A percentile compares a stretch with the other conserved stretches of the same genome.
Evolutionary conservation across 2,329 filamentous ascomycete species (phyloP).

Genomic region (Trichoderma koningii): DNA sequence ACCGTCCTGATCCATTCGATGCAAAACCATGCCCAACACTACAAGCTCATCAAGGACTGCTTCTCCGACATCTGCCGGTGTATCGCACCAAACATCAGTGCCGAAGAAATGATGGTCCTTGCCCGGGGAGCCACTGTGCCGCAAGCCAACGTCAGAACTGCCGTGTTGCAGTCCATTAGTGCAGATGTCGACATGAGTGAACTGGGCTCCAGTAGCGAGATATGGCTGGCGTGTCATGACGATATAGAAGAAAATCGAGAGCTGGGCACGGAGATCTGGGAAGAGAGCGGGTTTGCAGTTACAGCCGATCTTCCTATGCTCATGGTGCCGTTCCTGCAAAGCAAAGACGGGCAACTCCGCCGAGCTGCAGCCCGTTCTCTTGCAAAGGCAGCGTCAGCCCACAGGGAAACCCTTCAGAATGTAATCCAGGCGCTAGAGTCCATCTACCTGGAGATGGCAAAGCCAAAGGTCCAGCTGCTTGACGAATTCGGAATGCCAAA

Average conservation of each 20-base stretch:
- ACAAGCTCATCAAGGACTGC: constrained; percentile 92
- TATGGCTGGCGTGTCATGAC: constrained; percentile 93
- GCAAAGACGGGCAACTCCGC: constrained; percentile 77
- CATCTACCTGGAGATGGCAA: constrained; percentile 76
- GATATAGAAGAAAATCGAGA: constrained; percentile 85
- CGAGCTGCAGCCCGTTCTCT: constrained; percentile 80
- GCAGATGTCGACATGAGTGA: constrained; percentile 91
- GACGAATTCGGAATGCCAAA: constrained; percentile 94
- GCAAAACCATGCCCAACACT: constrained; percentile 88
- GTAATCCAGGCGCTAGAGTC: constrained; percentile 67
- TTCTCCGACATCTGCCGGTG: constrained; percentile 83
- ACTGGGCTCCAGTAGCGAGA: constrained; percentile 79
- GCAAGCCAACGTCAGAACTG: constrained; percentile 76
- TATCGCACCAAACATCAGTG: constrained; percentile 76
- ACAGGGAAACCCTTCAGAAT: constrained; percentile 60
- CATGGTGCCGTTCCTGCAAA: constrained; percentile 78
- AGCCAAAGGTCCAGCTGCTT: constrained; percentile 78
- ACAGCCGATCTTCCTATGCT: constrained; percentile 64
- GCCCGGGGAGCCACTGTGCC: constrained; percentile 77
- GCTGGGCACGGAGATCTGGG: constrained; percentile 87
- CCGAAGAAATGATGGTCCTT: constrained; percentile 73
- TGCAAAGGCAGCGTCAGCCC: constrained; percentile 68
- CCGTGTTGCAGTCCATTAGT: constrained; percentile 85
- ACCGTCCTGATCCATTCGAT: constrained; percentile 75
- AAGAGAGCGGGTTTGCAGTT: constrained; percentile 81